phyloP scores from a whole-genome alignment of 306 rosid genomes.

The Pyrus bretschneideri region DNA sequence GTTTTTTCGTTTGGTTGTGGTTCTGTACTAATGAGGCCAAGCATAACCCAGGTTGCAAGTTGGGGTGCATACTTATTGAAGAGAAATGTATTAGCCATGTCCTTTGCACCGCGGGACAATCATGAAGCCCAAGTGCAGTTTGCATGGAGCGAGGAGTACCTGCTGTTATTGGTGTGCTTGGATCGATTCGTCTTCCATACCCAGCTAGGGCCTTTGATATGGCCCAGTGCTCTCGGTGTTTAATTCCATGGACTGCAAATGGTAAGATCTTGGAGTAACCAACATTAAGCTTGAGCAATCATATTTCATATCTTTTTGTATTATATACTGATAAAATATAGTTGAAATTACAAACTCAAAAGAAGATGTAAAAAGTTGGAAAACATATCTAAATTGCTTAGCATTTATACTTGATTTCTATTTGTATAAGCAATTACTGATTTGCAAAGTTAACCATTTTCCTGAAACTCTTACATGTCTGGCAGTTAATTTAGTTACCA shows the following conservation, averaged over 20 bases:
- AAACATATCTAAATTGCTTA: background rate
- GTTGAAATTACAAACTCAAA: background rate
- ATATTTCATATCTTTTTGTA: conserved; percentile 7
- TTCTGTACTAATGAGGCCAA: conserved; percentile 29
- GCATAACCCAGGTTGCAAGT: conserved; percentile 74
- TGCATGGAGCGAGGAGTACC: conserved; percentile 96
- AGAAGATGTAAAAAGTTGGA: background rate
- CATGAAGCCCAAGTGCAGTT: conserved; percentile 99
- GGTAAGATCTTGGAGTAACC: conserved; percentile 44
- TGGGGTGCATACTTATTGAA: conserved; percentile 97
- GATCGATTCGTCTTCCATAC: conserved; percentile 78
- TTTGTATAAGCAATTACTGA: background rate
- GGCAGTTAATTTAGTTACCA: background rate
- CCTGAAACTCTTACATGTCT: background rate
- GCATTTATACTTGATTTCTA: background rate
- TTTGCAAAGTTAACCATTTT: background rate
- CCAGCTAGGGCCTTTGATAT: conserved; percentile 94
- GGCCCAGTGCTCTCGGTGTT: conserved; percentile 97
- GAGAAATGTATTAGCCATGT: conserved; percentile 86
- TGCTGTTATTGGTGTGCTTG: conserved; percentile 89
- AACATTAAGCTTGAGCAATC: conserved; percentile 13
- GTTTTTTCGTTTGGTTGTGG: conserved; percentile 9
- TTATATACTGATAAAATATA: background rate
- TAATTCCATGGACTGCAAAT: conserved; percentile 83
- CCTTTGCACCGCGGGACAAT: conserved; percentile 96